Evolutionary conservation across 352 stramenopile genomes (phyloP).

Genomic region (Phytophthora aleatoria): DNA sequence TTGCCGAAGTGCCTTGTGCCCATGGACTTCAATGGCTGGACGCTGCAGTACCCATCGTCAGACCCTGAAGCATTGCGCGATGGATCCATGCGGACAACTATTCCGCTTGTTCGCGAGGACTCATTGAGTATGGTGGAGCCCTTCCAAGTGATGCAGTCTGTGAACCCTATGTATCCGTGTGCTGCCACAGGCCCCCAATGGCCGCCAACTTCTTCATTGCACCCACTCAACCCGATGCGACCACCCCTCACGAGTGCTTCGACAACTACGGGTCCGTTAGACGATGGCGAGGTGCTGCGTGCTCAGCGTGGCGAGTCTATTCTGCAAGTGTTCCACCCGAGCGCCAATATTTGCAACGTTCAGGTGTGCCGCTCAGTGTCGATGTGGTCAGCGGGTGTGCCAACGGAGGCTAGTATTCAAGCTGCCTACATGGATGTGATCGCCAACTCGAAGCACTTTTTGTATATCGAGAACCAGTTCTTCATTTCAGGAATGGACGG

Average conservation of each 20-base stretch:
- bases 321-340: conserved; percentile 70
- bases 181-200: conserved; percentile 36
- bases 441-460: conserved; percentile 74
- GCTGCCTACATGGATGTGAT: conserved; percentile 87
- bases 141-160: conserved; percentile 54
- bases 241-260: conserved; percentile 24
- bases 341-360: conserved; percentile 76
- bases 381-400: conserved; percentile 87
- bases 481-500: conserved; percentile 88
- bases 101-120: conserved; percentile 61
- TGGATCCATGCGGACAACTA: conserved; percentile 41
- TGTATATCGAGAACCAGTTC: conserved; percentile 96
- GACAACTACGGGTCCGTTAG: conserved; percentile 28
- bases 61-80: conserved; percentile 44
- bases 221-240: conserved; percentile 40
- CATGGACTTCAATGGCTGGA: conserved; percentile 89
- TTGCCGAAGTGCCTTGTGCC: conserved; percentile 84
- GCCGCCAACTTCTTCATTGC: conserved; percentile 29
- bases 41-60: conserved; percentile 71
- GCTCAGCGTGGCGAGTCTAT: conserved; percentile 69
- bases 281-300: conserved; percentile 58
- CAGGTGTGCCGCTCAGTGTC: conserved; percentile 87
- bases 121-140: conserved; percentile 61
- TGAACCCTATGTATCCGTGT: conserved; percentile 44
- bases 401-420: conserved; percentile 84